Conservation (phyloP, 768 basidiomycete genomes). For the Lentinula aciculospora region DNA sequence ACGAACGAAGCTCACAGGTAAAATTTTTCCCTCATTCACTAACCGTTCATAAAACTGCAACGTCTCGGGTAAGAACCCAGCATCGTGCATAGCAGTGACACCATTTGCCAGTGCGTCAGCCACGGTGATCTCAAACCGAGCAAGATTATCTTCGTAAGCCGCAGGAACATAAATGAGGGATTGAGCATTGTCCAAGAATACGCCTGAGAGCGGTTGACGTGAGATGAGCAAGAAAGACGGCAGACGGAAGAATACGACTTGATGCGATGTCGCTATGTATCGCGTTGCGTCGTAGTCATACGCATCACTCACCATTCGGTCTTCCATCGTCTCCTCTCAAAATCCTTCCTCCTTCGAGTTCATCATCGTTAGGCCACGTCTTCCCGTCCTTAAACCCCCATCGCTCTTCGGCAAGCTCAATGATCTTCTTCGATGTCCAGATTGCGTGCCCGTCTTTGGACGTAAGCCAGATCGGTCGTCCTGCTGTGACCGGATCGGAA, state of each 20-base stretch:
- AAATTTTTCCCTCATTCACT: not conserved
- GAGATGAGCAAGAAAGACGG: too few relatives aligned
- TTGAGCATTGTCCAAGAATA: slow-evolving; percentile 4
- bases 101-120: slow-evolving; percentile 4
- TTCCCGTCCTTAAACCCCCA: not conserved
- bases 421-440: slow-evolving; percentile 4
- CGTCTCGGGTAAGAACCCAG: slow-evolving; percentile 1
- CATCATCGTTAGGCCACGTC: not conserved
- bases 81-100: slow-evolving; percentile 6
- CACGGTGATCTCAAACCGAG: not conserved
- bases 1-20: not conserved
- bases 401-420: slow-evolving; percentile 2
- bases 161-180: not conserved
- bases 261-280: too few relatives aligned
- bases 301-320: not conserved
- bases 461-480: slow-evolving; percentile 2
- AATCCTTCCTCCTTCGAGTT: not conserved
- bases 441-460: slow-evolving; percentile 6
- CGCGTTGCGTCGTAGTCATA: too few relatives aligned
- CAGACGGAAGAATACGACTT: too few relatives aligned
- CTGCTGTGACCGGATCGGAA: not conserved
- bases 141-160: not conserved
- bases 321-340: not conserved
- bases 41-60: not conserved
- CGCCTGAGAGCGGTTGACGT: not conserved